Evolutionary conservation across 257 asterid genomes (phyloP).

Genomic region (Anisodus acutangulus): DNA sequence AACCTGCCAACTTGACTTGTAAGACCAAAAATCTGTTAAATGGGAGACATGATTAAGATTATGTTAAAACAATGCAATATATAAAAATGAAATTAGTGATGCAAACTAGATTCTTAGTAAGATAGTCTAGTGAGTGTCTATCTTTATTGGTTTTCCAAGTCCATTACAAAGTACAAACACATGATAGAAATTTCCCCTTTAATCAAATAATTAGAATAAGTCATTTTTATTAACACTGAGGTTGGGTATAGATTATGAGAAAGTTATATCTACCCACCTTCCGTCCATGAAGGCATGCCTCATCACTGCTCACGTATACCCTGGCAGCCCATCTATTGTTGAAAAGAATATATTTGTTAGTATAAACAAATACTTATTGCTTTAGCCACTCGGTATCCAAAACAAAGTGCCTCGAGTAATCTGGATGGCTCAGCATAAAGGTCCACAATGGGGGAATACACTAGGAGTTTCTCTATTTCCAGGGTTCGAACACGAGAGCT

Average conservation of each 20-base stretch:
- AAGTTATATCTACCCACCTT: constrained; percentile 52
- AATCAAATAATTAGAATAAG: neutral
- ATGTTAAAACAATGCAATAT: neutral
- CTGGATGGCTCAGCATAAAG: neutral
- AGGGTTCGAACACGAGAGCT: neutral
- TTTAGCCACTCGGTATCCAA: neutral
- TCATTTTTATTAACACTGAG: neutral
- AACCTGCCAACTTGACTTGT: constrained; percentile 83
- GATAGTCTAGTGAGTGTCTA: neutral
- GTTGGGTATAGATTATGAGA: neutral
- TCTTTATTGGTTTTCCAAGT: neutral
- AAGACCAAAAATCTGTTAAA: constrained; percentile 77
- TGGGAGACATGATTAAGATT: constrained; percentile 12
- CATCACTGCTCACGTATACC: constrained; percentile 78
- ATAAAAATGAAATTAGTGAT: neutral
- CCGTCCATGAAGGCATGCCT: constrained; percentile 83
- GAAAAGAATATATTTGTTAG: constrained; percentile 13
- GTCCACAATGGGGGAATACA: neutral
- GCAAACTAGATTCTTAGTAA: neutral
- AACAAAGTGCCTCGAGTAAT: neutral
- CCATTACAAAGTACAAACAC: neutral
- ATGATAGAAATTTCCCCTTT: neutral
- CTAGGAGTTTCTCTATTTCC: neutral
- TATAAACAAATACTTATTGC: neutral
- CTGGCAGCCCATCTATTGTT: constrained; percentile 92